phyloP scores from a whole-genome alignment of 345 rosid genomes.

The Gossypium bickii region DNA sequence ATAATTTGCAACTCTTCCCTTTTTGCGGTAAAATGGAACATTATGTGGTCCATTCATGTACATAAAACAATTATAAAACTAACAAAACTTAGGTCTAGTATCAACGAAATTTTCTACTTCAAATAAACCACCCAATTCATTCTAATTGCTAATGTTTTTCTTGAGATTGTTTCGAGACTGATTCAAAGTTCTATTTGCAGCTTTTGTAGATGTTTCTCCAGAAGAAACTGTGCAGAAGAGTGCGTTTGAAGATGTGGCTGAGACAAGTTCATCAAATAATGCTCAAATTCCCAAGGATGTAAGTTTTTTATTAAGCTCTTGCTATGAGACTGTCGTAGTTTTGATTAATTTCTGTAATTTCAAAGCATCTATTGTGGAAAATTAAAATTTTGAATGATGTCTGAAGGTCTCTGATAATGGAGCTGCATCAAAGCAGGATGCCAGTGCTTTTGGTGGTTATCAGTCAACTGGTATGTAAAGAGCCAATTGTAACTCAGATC shows the following conservation, averaged over 20 bases:
- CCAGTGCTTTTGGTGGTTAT: constrained; percentile 33
- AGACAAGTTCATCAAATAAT: constrained; percentile 47
- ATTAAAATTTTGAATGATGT: constrained; percentile 11
- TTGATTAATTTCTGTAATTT: not conserved
- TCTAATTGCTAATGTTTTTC: not conserved
- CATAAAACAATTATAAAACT: not conserved
- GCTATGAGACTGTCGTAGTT: not conserved
- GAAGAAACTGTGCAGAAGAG: constrained; percentile 62
- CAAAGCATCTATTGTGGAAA: not conserved
- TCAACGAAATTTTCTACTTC: not conserved
- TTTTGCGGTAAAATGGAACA: not conserved
- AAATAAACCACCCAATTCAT: not conserved
- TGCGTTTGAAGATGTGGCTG: constrained; percentile 57
- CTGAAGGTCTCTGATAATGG: constrained; percentile 74
- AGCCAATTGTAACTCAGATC: not conserved
- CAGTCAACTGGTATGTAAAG: constrained; percentile 53
- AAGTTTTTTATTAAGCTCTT: constrained; percentile 24
- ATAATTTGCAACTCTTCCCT: constrained; percentile 5
- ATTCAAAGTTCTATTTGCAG: constrained; percentile 38
- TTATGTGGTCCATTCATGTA: not conserved
- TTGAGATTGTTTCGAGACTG: constrained; percentile 11
- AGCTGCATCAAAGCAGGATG: constrained; percentile 47
- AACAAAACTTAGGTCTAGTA: not conserved
- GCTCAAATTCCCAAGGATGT: constrained; percentile 49
- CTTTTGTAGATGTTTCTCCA: constrained; percentile 80